phyloP scores from a whole-genome alignment of 202 grass and related monocot genomes.

The Carex sylvatica region DNA sequence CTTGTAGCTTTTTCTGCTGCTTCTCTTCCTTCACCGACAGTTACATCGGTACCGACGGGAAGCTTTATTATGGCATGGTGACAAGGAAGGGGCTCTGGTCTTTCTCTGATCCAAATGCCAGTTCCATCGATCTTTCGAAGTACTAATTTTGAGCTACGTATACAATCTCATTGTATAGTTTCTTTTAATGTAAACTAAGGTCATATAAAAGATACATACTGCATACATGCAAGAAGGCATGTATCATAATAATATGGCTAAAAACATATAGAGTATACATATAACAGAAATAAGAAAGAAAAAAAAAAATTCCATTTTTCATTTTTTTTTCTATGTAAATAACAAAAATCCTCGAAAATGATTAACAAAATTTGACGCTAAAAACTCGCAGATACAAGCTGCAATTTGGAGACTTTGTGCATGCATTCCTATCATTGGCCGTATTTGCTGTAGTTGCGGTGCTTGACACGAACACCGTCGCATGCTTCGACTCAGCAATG shows the following conservation, averaged over 20 bases:
- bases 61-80: conserved; percentile 65
- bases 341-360: background rate
- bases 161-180: background rate
- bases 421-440: conserved; percentile 50
- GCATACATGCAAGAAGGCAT: background rate
- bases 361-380: background rate
- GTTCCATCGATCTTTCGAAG: conserved; percentile 36
- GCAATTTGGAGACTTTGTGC: conserved; percentile 54
- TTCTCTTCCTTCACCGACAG: conserved; percentile 84
- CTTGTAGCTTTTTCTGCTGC: conserved; percentile 54
- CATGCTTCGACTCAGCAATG: conserved; percentile 57
- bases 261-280: too few species aligned
- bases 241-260: background rate
- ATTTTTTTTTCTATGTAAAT: background rate
- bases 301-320: background rate
- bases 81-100: conserved; percentile 43
- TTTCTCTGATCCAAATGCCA: conserved; percentile 37
- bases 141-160: background rate
- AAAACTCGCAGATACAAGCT: conserved; percentile 41
- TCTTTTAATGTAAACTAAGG: background rate
- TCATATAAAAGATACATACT: background rate
- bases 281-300: too few species aligned
- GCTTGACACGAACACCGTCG: conserved; percentile 44
- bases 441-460: conserved; percentile 63
- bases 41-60: conserved; percentile 61